A percentile compares a stretch with the other conserved stretches of the same genome.
Evolutionary conservation across 2,329 filamentous ascomycete species (phyloP).

Genomic region (Chaetomium olivaceum): DNA sequence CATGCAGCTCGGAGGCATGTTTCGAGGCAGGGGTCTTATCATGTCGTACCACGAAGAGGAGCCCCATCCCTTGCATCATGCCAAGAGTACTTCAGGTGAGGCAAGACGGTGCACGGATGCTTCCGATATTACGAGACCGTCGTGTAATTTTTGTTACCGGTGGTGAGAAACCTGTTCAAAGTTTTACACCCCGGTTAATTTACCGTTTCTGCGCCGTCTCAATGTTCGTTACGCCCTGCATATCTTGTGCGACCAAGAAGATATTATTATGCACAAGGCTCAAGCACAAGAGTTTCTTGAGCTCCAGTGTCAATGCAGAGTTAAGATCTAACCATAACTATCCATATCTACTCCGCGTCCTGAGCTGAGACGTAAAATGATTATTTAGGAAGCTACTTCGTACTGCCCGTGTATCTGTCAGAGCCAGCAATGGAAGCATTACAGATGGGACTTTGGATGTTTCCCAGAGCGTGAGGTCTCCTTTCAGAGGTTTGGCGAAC

Average conservation of each 20-base stretch:
- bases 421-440: neutral
- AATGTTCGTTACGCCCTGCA: neutral
- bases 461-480: no score
- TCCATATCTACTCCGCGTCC: no score
- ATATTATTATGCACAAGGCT: neutral
- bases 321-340: no score
- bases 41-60: neutral
- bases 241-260: neutral
- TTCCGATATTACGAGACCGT: conserved; percentile 1
- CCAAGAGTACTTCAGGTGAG: neutral
- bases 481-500: no score
- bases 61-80: neutral
- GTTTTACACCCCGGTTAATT: conserved; percentile 7
- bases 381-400: no score
- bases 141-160: neutral
- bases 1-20: conserved; percentile 10
- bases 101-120: neutral
- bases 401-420: no score
- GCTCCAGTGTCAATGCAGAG: no score
- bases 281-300: no score
- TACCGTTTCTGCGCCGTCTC: neutral
- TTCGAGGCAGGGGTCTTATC: conserved; percentile 13
- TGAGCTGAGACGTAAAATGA: no score
- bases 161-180: neutral
- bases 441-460: no score